Evolutionary conservation across 306 rosid genomes (phyloP).

Genomic region (Alnus rubra): DNA sequence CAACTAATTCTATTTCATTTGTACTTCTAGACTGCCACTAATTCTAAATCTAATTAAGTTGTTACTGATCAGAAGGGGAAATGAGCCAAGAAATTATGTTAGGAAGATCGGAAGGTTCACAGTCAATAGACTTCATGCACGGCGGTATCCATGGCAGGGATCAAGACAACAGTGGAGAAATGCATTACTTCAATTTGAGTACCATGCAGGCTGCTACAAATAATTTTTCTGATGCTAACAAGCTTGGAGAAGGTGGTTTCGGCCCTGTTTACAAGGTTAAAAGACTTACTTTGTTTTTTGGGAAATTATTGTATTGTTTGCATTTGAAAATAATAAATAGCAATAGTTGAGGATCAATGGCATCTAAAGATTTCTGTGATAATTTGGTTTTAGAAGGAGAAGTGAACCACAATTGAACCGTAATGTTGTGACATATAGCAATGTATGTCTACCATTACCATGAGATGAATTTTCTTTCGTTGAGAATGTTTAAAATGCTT

Average conservation of each 20-base stretch:
- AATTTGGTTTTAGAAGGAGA: background rate
- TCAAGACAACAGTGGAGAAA: slow-evolving; percentile 20
- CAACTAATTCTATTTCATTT: background rate
- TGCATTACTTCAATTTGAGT: slow-evolving; percentile 30
- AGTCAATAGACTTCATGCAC: background rate
- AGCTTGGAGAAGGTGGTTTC: slow-evolving; percentile 52
- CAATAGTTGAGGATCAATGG: too few species aligned
- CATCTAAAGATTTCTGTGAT: background rate
- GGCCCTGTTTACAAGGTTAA: slow-evolving; percentile 51
- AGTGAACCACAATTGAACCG: too few species aligned
- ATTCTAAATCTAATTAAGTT: background rate
- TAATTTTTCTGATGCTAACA: slow-evolving; percentile 39
- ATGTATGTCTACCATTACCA: background rate
- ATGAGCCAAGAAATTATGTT: slow-evolving; percentile 2
- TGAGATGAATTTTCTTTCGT: background rate
- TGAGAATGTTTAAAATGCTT: background rate
- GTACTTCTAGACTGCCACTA: background rate
- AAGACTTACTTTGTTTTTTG: background rate
- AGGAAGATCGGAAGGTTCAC: background rate
- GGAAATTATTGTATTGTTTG: background rate
- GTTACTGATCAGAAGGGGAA: background rate
- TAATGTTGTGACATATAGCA: too few species aligned
- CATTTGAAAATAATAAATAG: background rate
- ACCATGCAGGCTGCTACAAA: slow-evolving; percentile 36
- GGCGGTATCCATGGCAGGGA: background rate